Evolutionary conservation across 2,329 filamentous ascomycete species (phyloP).

Genomic region (Cladophialophora carrionii): DNA sequence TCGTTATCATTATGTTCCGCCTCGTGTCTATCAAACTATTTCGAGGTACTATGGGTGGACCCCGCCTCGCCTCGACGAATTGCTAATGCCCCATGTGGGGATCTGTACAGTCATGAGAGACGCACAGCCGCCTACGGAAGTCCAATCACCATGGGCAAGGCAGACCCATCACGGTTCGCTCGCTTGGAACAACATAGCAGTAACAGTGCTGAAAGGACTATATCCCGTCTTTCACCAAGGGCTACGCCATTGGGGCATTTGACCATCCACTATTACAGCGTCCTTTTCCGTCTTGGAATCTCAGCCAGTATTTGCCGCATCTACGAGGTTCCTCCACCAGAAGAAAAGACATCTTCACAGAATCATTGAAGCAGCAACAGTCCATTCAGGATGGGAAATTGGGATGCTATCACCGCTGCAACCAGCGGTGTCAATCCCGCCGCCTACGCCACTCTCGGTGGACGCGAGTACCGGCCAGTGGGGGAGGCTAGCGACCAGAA

Average conservation of each 20-base stretch:
- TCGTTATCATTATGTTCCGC: not conserved
- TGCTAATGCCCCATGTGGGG: not conserved
- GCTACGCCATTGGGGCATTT: not conserved
- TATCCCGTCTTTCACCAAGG: not conserved
- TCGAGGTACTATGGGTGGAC: not conserved
- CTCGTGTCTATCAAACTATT: not conserved
- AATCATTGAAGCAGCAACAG: not conserved
- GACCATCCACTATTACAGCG: not conserved
- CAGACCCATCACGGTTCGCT: not conserved
- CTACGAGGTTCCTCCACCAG: not conserved
- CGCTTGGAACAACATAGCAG: not conserved
- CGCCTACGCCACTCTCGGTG: not conserved
- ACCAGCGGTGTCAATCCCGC: constrained; percentile 10
- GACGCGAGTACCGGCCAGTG: not conserved
- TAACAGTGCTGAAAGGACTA: not conserved
- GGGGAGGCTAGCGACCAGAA: constrained; percentile 22
- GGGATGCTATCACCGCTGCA: constrained; percentile 10
- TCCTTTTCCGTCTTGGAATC: not conserved
- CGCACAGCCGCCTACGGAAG: too few species aligned
- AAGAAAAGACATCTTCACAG: not conserved
- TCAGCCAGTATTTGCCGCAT: not conserved
- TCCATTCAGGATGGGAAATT: constrained; percentile 1
- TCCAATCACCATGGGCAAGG: not conserved
- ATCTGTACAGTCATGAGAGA: not conserved
- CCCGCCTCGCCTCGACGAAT: not conserved